Conservation (phyloP, 1,284 basidiomycete species). For the Ceratobasidium sp. region DNA sequence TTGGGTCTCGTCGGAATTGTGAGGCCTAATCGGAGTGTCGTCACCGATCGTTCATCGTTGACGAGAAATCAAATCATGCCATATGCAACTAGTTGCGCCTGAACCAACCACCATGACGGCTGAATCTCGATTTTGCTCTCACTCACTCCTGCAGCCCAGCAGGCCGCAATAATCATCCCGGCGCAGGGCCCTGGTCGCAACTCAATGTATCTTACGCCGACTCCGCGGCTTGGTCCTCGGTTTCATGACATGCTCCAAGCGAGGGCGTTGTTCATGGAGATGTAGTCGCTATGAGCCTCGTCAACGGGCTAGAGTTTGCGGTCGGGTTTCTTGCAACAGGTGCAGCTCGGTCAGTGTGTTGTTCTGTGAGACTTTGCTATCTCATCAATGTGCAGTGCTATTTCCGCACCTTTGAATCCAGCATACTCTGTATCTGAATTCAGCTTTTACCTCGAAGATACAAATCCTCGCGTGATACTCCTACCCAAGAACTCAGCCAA, state of each 20-base stretch:
- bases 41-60: slow-evolving; percentile 1
- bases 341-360: slow-evolving; percentile 42
- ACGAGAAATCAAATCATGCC: slow-evolving; percentile 12
- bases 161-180: slow-evolving; percentile 43
- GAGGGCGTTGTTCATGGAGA: slow-evolving; percentile 45
- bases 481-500: slow-evolving; percentile 43
- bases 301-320: slow-evolving; percentile 46
- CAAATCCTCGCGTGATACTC: slow-evolving; percentile 45
- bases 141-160: slow-evolving; percentile 29
- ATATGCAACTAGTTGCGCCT: background rate
- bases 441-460: slow-evolving; percentile 46
- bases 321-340: slow-evolving; percentile 46
- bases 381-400: slow-evolving; percentile 42
- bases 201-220: slow-evolving; percentile 41
- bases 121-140: slow-evolving; percentile 36
- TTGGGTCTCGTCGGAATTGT: background rate
- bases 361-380: background rate
- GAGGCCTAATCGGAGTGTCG: background rate
- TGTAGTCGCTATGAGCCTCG: slow-evolving; percentile 45
- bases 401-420: slow-evolving; percentile 46
- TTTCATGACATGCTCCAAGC: slow-evolving; percentile 42
- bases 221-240: slow-evolving; percentile 41
- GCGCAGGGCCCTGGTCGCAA: slow-evolving; percentile 12
- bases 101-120: slow-evolving; percentile 6
- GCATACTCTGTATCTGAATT: slow-evolving; percentile 45